Evolutionary conservation across 2,329 filamentous ascomycete genomes (phyloP), one percentile per base, ranked within the genome.

Genomic region (Penicillium fuscoglaucum): DNA sequence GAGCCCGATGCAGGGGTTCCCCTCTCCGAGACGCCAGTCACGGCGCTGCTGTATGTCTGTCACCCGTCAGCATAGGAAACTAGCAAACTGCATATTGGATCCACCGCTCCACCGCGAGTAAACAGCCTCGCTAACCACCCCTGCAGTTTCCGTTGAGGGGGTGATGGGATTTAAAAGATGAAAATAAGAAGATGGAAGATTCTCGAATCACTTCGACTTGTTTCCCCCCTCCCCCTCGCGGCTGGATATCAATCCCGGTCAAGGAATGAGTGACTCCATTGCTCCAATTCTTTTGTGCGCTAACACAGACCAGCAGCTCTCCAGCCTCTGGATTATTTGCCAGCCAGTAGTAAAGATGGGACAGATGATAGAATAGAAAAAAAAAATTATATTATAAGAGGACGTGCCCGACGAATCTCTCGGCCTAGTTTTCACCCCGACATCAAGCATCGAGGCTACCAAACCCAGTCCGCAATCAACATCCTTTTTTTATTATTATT

Each of bases 281-380:
- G 61, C 62, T 67, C 64, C 66, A 67, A 59, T 68, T 59, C 57
- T 64, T 52, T 66, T 61, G 64, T 58, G 60, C 69, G 66, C 68
- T 72, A 71, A 68, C 65, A 68, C 66, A 68, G 63, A 64, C 62
- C 63, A 70, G 60, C 52, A 61, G 64, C 61, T 66, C 61, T 67
- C 69, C 69, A 71, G 69, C 69, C 69, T 70, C 69, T 68, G 49
- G 24, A 66, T 67, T 66, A 67, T 67, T 68, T 62, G 58, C 49
- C 62, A 63, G 58, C 64, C 61, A 63, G 60, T 65, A 64, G 63
- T 17, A 37, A 56, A 50, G 46, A 61, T 35, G 35, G 40, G 47
- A 57, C 45, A n/a, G 31, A 24, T 49, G 40, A 44, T 41, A 50
- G 52, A 57, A 49, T 45, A 58, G 37, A 28, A 55, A 15, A 44